Base-by-base conservation (phyloP, 2,329 filamentous ascomycete species). In the Trichophyton rubrum region DNA sequence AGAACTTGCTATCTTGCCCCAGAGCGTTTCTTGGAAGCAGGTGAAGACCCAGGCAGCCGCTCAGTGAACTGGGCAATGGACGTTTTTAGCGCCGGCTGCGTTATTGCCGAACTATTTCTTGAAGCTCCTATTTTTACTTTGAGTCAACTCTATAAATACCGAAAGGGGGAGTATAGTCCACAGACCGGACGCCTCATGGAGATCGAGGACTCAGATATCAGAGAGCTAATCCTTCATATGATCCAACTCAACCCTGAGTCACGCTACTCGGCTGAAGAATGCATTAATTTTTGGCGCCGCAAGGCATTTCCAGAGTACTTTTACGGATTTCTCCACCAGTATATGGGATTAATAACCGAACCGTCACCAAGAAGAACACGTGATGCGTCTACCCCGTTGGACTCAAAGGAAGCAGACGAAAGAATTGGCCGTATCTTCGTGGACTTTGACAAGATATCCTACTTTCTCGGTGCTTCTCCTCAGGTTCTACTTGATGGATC, bases 51-150 rank as follows among this genome's bases (percentile, higher is more conserved):
- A 5, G 82, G 86, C 56, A 82, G 80, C 72, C 83, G 71, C 78
- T 83, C 76, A 3, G 76, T 87, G 59, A 87, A 84, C 56, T 96
- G 92, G 91, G 92, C 93, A 41, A 99, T 99, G 95, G 93, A 99
- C 71, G 87, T 99, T 40, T 99, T 99, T 77, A 97, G 93, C 72
- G 88, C 87, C 22, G 93, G 93, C 6, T 99, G 95, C 71, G 91
- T 97, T 43, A 95, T 99, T 68, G 93, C 93, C 1, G 93, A 99
- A 72, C 80, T 99, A 41, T 96, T 99, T 66, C 82, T 97, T 4
- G 93, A 99, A 74, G 83, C 90, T 0, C 91, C 95, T 7, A 92
- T 97, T n/a, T 97, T 99, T 74, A 95, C 85, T n/a, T 80, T 99
- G 9, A 95, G 90, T 67, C 92, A 97, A 72, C 82, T 99, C 59